Base-by-base conservation (phyloP, 2,329 filamentous ascomycete genomes). In the Alternaria sp. region DNA sequence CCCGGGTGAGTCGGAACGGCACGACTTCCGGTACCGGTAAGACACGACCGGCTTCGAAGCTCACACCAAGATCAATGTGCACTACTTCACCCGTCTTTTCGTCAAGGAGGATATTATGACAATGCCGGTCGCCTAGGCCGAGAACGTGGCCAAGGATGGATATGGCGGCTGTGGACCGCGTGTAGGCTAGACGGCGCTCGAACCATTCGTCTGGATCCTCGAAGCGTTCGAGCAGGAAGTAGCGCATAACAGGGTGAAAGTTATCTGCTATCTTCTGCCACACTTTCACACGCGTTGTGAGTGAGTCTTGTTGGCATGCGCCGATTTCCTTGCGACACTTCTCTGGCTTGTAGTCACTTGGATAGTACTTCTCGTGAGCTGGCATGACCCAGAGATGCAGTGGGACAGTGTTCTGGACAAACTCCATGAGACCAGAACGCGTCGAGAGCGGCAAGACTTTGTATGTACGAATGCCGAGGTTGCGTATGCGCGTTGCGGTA, bases 131-230 rank as follows among this genome's bases (percentile, higher is more conserved):
- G 10, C 95, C 95, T 1, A 99, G 86, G 2, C 96, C 95, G 0
- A 99, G 87, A 0, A 98, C 89, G 76, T 97, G 92, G 1, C 95
- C 95, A 0, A 99, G 87, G 72, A 99, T 97, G 0, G 93, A 97
- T 60, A 98, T 94, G 4, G 94, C 94, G 0, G 95, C 95, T 0
- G 94, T 98, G 43, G 92, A 95, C 60, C 95, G 88, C 1, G 93
- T 97, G 76, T 99, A 99, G 6, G 94, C 93, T 10, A 97, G 86
- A 7, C 96, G 88, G 69, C 90, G 92, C 61, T 88, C 86, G 72
- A 97, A 99, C 95, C 95, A 99, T 69, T 97, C 94, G 74, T 99
- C 94, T 0, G 95, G 95, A 65, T 97, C 93, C 53, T 90, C 85
- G 75, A 97, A 99, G 62, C 91, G 88, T 77, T 99, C 95, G 84